phyloP scores from a whole-genome alignment of 257 asterid species.

The Ophiorrhiza pumila region DNA sequence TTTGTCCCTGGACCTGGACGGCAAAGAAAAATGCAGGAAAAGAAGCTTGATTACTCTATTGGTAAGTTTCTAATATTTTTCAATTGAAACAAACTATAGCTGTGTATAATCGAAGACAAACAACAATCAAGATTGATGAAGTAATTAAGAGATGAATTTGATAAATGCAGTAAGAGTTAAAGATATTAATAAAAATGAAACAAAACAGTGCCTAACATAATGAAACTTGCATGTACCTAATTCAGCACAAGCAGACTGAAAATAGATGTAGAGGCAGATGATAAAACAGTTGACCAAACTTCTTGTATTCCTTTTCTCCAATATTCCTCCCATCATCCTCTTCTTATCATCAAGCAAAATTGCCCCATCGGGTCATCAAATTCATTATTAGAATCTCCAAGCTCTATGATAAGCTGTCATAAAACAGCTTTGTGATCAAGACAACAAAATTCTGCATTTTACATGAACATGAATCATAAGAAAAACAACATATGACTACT shows the following conservation, averaged over 20 bases:
- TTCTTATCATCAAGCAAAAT: constrained; percentile 29
- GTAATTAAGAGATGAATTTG: neutral
- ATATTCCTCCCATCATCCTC: constrained; percentile 61
- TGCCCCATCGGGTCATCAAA: constrained; percentile 38
- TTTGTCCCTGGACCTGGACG: neutral
- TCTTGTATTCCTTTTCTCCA: constrained; percentile 32
- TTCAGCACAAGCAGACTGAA: constrained; percentile 45
- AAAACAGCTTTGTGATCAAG: neutral
- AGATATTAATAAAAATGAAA: neutral
- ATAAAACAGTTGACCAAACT: constrained; percentile 28
- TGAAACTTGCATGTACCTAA: constrained; percentile 43
- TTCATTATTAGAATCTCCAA: constrained; percentile 24
- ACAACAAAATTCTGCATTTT: constrained; percentile 9
- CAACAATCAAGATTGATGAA: neutral
- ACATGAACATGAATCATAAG: neutral
- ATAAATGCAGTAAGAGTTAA: neutral
- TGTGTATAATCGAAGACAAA: neutral
- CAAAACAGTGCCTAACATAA: constrained; percentile 2
- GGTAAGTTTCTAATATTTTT: neutral
- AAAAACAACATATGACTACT: too few relatives aligned
- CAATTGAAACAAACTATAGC: neutral
- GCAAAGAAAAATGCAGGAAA: neutral
- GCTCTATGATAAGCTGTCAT: neutral
- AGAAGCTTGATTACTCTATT: too few relatives aligned
- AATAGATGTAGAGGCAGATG: constrained; percentile 32